These are phyloP conservation scores for Lycium barbarum DNA, from an alignment of 257 asterid species.

Conservation along the genomic window DNA sequence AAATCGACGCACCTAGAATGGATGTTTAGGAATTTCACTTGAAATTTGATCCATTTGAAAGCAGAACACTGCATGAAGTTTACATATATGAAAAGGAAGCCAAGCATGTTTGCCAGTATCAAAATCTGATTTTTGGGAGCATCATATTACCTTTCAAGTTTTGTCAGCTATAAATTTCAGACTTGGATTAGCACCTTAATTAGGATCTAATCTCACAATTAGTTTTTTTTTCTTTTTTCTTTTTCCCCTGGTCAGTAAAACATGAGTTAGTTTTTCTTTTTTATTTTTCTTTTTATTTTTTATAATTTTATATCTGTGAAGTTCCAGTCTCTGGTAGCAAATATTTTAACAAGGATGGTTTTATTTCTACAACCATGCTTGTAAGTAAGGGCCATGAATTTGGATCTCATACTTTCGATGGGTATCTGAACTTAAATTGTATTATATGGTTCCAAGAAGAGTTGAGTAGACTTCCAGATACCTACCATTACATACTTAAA, in stretches of 20 bases:
- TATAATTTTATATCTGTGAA: neutral
- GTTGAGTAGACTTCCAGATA: neutral
- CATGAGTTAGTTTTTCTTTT: neutral
- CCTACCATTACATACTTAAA: neutral
- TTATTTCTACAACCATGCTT: neutral
- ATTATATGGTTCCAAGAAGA: neutral
- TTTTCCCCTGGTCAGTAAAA: neutral
- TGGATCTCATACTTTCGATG: neutral
- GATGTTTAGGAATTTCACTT: neutral
- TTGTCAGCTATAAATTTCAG: neutral
- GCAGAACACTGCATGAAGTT: neutral
- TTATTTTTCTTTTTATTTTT: too few species aligned
- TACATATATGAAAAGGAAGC: conserved; percentile 2
- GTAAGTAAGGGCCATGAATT: neutral
- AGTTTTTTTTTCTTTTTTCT: neutral
- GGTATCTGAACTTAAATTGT: neutral
- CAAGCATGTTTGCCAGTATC: neutral
- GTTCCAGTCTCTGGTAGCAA: neutral
- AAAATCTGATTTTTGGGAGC: neutral
- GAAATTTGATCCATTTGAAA: neutral
- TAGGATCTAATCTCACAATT: conserved; percentile 20
- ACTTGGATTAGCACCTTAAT: neutral
- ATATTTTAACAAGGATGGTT: conserved; percentile 17
- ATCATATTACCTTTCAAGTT: conserved; percentile 19
- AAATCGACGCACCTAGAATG: neutral